Percentiles rank a stretch among this genome's conserved stretches.
Conservation (phyloP, 108 stramenopile genomes). For the Cyclotella baltica region DNA sequence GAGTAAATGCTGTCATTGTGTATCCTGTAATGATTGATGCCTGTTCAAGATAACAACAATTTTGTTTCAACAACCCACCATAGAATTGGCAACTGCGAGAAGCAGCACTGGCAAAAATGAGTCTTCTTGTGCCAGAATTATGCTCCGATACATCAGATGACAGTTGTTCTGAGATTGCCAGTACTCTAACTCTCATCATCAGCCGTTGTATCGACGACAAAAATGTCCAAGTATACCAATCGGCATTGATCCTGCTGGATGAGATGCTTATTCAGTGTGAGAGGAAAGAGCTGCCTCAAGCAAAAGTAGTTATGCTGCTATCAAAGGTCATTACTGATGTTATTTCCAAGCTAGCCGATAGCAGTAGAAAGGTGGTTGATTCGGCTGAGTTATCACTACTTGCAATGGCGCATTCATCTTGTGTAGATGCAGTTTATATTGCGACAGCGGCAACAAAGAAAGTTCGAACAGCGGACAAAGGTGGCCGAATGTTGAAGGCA, state of each 20-base stretch:
- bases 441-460: slow-evolving; percentile 41
- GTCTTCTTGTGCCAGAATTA: slow-evolving; percentile 43
- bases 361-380: slow-evolving; percentile 47
- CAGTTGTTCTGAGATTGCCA: slow-evolving; percentile 29
- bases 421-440: slow-evolving; percentile 24
- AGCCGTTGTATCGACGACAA: slow-evolving; percentile 45
- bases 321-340: slow-evolving; percentile 43
- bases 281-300: slow-evolving; percentile 9
- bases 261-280: slow-evolving; percentile 52
- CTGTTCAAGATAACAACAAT: not conserved
- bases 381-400: slow-evolving; percentile 52
- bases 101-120: slow-evolving; percentile 58
- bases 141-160: slow-evolving; percentile 21
- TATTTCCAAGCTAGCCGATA: slow-evolving; percentile 45
- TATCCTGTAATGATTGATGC: not conserved
- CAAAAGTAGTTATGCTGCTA: slow-evolving; percentile 26
- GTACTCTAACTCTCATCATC: slow-evolving; percentile 33
- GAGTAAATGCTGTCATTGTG: not conserved
- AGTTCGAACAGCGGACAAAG: slow-evolving; percentile 46
- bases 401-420: slow-evolving; percentile 39
- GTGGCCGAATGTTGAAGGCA: slow-evolving; percentile 38
- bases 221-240: slow-evolving; percentile 55
- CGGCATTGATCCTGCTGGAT: slow-evolving; percentile 49
- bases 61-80: not conserved
- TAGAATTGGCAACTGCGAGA: slow-evolving; percentile 61